Evolutionary conservation across 1,284 basidiomycete species (phyloP).

Genomic region (Boletus sp.): DNA sequence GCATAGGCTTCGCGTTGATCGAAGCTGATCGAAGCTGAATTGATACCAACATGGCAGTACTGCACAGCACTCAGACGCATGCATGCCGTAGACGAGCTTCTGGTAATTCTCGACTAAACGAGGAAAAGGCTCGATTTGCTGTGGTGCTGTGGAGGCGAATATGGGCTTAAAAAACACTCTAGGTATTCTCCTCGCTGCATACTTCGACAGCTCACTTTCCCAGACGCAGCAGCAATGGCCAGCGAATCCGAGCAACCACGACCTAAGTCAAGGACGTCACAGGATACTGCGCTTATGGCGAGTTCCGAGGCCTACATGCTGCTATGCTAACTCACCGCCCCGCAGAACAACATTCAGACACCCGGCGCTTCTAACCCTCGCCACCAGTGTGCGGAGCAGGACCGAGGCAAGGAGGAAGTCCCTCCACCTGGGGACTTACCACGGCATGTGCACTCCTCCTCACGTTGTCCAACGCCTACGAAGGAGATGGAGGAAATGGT

Average conservation of each 20-base stretch:
- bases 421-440: background rate
- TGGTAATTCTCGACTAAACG: too few relatives aligned
- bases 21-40: too few relatives aligned
- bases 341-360: background rate
- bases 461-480: too few relatives aligned
- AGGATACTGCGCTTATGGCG: too few relatives aligned
- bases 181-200: background rate
- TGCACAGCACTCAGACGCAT: too few relatives aligned
- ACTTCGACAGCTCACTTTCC: background rate
- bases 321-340: background rate
- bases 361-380: background rate
- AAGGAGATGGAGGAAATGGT: background rate
- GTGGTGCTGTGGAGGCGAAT: too few relatives aligned
- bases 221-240: background rate
- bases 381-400: background rate
- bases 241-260: background rate
- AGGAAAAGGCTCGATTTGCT: too few relatives aligned
- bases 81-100: too few relatives aligned
- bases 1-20: too few relatives aligned
- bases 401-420: background rate
- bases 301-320: background rate
- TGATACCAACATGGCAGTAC: too few relatives aligned
- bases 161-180: background rate
- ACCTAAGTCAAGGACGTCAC: background rate
- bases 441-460: background rate